Percentiles rank a stretch among this genome's conserved stretches.
phyloP scores from a whole-genome alignment of 805 yeast species.

The Spathaspora girioi region DNA sequence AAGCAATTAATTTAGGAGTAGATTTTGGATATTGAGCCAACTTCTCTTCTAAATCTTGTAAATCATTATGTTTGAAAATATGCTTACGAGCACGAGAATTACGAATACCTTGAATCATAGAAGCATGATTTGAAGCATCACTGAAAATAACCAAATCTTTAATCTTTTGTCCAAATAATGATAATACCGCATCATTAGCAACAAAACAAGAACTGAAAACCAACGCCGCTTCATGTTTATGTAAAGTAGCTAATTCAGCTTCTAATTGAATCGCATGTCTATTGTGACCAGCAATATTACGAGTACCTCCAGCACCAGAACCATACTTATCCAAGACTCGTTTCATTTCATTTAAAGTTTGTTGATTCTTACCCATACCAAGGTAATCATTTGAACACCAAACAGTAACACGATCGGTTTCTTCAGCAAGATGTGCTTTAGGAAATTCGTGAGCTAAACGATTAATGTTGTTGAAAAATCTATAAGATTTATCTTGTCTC shows the following conservation, averaged over 20 bases:
- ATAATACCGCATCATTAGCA: constrained; percentile 92
- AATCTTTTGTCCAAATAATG: constrained; percentile 86
- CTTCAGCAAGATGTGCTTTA: constrained; percentile 74
- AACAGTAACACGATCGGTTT: constrained; percentile 85
- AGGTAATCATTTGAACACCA: constrained; percentile 99
- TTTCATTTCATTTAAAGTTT: constrained; percentile 74
- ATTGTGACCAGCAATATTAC: constrained; percentile 98
- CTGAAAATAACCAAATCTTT: constrained; percentile 88
- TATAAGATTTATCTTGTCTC: constrained; percentile 85
- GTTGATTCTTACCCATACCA: constrained; percentile 85
- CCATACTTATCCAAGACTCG: constrained; percentile 83
- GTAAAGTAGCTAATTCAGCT: constrained; percentile 81
- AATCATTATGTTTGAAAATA: constrained; percentile 86
- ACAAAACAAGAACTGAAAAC: constrained; percentile 95
- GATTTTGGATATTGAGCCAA: constrained; percentile 77
- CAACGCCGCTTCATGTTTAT: constrained; percentile 91
- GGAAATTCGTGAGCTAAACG: constrained; percentile 94
- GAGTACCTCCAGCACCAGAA: constrained; percentile 98
- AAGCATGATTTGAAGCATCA: constrained; percentile 93
- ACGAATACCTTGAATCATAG: constrained; percentile 94
- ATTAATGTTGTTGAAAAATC: constrained; percentile 96
- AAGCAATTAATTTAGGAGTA: constrained; percentile 94
- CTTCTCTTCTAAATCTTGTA: constrained; percentile 75
- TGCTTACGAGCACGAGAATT: constrained; percentile 88
- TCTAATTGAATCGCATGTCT: constrained; percentile 84